A percentile compares a stretch with the other conserved stretches of the same genome.
Evolutionary conservation across 768 basidiomycete species (phyloP).

Genomic region (Tylopilus cervinicoccineus): DNA sequence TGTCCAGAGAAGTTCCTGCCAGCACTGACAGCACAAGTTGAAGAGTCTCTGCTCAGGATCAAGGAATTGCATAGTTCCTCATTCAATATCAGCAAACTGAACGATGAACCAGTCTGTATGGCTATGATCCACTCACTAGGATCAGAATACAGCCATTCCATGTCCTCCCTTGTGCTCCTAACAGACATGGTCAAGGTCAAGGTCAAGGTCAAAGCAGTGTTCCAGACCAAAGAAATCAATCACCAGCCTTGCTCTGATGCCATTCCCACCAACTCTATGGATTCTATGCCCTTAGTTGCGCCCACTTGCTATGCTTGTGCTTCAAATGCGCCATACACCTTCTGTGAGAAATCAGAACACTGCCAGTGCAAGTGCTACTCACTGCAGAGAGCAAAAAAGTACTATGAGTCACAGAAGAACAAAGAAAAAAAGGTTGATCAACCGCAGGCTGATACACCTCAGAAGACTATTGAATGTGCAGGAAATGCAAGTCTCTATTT

Average conservation of each 20-base stretch:
- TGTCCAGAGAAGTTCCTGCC: neutral
- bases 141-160: neutral
- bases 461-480: neutral
- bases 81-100: neutral
- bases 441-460: neutral
- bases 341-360: neutral
- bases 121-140: neutral
- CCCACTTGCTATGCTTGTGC: neutral
- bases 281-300: neutral
- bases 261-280: too few species aligned
- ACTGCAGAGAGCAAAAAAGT: neutral
- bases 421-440: too few species aligned
- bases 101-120: neutral
- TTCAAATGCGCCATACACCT: neutral
- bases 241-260: neutral
- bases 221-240: conserved; percentile 4
- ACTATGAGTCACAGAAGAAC: neutral
- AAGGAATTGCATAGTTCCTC: neutral
- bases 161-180: conserved; percentile 2
- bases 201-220: conserved; percentile 3
- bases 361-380: neutral
- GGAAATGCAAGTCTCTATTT: neutral
- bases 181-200: conserved; percentile 4
- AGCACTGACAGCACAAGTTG: neutral
- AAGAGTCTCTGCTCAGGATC: conserved; percentile 4